phyloP scores from a whole-genome alignment of 148 eudicot species.

The Polygonum aviculare region DNA sequence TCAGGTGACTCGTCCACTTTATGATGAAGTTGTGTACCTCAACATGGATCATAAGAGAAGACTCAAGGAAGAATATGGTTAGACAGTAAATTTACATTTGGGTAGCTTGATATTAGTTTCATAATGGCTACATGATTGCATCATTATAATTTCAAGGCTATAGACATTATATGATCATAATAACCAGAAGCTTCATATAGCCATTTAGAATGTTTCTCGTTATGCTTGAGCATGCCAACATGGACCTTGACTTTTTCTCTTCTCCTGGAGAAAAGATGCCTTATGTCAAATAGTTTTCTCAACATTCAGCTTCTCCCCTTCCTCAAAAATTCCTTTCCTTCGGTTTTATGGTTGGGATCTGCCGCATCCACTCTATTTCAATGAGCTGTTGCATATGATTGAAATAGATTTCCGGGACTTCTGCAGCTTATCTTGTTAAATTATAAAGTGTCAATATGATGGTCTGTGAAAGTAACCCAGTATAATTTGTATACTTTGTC shows the following conservation, averaged over 20 bases:
- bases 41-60: constrained; percentile 52
- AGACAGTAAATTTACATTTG: constrained; percentile 10
- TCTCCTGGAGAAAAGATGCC: not conserved
- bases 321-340: not conserved
- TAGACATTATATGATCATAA: not conserved
- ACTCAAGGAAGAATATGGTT: constrained; percentile 82
- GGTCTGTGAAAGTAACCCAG: not conserved
- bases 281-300: not conserved
- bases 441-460: not conserved
- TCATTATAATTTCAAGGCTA: not conserved
- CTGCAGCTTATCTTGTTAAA: not conserved
- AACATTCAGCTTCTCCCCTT: not conserved
- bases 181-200: not conserved
- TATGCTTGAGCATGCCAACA: not conserved
- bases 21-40: constrained; percentile 50
- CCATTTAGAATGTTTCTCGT: not conserved
- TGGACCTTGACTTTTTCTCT: not conserved
- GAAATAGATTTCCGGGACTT: not conserved
- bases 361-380: not conserved
- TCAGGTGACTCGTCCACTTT: constrained; percentile 50
- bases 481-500: not conserved
- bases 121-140: not conserved
- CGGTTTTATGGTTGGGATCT: not conserved
- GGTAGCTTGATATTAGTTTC: not conserved
- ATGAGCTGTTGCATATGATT: not conserved